Evolutionary conservation across 1,284 basidiomycete genomes (phyloP).

Genomic region (Leccinum cinnamomeum): DNA sequence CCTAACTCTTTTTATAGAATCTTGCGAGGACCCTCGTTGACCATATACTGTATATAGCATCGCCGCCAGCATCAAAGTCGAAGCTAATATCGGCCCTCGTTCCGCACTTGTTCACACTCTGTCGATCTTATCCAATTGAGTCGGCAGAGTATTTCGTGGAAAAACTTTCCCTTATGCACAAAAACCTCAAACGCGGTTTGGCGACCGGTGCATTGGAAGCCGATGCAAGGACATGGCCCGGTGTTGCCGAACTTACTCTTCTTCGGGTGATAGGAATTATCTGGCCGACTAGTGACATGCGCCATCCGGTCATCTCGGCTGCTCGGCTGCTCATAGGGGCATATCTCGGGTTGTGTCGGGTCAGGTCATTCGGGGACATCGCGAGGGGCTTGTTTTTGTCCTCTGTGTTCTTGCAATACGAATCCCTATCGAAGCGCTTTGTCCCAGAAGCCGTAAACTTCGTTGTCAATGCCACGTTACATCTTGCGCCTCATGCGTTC

Average conservation of each 20-base stretch:
- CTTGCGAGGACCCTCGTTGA: slow-evolving; percentile 88
- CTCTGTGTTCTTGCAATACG: slow-evolving; percentile 82
- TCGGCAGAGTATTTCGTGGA: slow-evolving; percentile 79
- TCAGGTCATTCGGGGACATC: slow-evolving; percentile 76
- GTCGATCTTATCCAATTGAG: slow-evolving; percentile 79
- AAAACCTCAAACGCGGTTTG: slow-evolving; percentile 88
- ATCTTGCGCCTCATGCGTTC: slow-evolving; percentile 69
- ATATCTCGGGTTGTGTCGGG: slow-evolving; percentile 84
- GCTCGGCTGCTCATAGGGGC: slow-evolving; percentile 87
- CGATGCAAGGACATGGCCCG: slow-evolving; percentile 86
- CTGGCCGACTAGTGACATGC: slow-evolving; percentile 96
- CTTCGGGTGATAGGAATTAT: slow-evolving; percentile 78
- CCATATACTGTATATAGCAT: slow-evolving; percentile 80
- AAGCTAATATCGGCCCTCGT: slow-evolving; percentile 65
- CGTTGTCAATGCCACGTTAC: slow-evolving; percentile 65
- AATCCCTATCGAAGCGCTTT: slow-evolving; percentile 81
- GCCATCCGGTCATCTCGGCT: slow-evolving; percentile 87
- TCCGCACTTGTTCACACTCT: slow-evolving; percentile 83
- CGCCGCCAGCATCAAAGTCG: slow-evolving; percentile 61
- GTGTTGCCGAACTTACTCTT: slow-evolving; percentile 78
- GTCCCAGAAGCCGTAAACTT: slow-evolving; percentile 93
- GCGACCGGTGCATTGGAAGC: slow-evolving; percentile 65
- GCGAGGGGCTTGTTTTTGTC: slow-evolving; percentile 88
- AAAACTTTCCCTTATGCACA: slow-evolving; percentile 91
- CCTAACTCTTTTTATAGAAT: slow-evolving; percentile 42